Evolutionary conservation across 306 rosid genomes (phyloP), one percentile per base, ranked within the genome.

Genomic region (Quercus engelmannii): DNA sequence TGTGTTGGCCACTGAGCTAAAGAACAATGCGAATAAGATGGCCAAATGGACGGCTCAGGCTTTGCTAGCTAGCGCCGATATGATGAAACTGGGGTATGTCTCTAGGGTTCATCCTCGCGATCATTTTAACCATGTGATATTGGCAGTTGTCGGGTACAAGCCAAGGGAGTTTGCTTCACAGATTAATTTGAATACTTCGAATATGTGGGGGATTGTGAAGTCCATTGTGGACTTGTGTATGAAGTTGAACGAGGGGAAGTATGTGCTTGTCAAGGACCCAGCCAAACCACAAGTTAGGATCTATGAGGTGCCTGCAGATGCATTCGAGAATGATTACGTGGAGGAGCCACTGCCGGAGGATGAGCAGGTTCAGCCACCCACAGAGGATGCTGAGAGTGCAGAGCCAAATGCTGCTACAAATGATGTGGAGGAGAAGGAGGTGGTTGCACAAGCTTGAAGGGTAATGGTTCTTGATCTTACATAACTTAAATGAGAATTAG

Each of bases 31-130:
- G 0, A 95, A 92, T 61, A 95, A 95, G 86, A 80, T 92, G 84
- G 99, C 99, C 30, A 92, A 92, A 76, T 92, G 99, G 99, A 92
- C 99, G 25, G 92, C 98, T 3, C 99, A 94, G 58, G 99, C 98
- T n/a, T 87, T 94, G 26, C 71, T 94, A 78, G 97, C 91, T 0
- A 84, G 94, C 25, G 99, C 99, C 0, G 99, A 94, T 83, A 76
- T 92, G 93, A 94, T 94, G 99, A 94, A 94, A 83, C 73, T 94
- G 87, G 97, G 99, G 3, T 94, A 87, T 67, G 99, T 94, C 51
- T 92, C 99, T 2, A 63, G 99, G 82, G 97, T 94, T 75, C 99
- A 94, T 85, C 99, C 99, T 18, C 94, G 97, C 1, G 97, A 94
- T 85, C 97, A 91, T 76, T 92, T 90, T 41, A 94, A 94, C 82